Percentiles rank a stretch among this genome's conserved stretches.
Conservation (phyloP, 2,329 filamentous ascomycete species). For the Cadophora malorum region DNA sequence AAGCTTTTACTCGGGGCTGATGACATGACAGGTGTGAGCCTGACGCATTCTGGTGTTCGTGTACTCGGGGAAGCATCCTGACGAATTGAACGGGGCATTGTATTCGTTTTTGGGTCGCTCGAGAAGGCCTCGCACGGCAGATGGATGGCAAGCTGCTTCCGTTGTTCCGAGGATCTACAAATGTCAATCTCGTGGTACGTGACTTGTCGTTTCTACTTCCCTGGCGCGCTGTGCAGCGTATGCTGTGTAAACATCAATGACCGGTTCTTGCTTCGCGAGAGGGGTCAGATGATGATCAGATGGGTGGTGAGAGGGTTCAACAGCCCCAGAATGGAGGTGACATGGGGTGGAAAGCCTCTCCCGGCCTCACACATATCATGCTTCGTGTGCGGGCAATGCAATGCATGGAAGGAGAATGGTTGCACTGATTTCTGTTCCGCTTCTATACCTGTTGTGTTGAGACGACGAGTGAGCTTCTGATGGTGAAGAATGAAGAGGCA, state of each 20-base stretch:
- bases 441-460: neutral
- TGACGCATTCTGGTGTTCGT: neutral
- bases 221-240: neutral
- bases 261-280: neutral
- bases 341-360: conserved; percentile 7
- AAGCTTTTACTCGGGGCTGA: neutral
- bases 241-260: neutral
- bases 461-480: neutral
- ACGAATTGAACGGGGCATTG: neutral
- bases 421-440: neutral
- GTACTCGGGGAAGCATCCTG: conserved; percentile 14
- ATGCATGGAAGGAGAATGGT: conserved; percentile 1
- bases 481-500: neutral
- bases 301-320: conserved; percentile 1
- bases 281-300: conserved; percentile 11
- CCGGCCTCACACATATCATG: neutral
- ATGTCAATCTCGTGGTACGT: conserved; percentile 15
- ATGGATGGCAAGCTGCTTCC: conserved; percentile 8
- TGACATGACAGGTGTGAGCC: neutral
- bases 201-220: neutral
- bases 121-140: conserved; percentile 6
- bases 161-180: conserved; percentile 11
- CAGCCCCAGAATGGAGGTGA: neutral
- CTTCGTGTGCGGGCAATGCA: neutral
- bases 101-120: neutral